Base-by-base conservation (phyloP, 768 basidiomycete species). In the Termitomyces sp. region DNA sequence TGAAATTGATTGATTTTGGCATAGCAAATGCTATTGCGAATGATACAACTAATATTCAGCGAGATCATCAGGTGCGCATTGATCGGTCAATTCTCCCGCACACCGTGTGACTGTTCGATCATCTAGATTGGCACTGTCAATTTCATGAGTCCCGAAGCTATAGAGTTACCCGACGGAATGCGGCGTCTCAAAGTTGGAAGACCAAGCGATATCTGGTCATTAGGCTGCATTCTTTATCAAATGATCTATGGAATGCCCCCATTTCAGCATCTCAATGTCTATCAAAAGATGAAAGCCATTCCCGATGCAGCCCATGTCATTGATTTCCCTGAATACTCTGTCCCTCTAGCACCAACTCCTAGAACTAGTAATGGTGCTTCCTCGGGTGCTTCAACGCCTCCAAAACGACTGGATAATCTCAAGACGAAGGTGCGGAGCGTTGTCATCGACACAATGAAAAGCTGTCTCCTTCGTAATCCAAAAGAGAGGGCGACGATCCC, bases 1-100 rank as follows among this genome's bases (percentile, higher is more conserved):
- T 99, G 57, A 99, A 99, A 80, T 76, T 99, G 61, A 99, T 99
- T 63, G 96, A 99, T 70, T 99, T 99, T 67, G 96, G 96, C n/a
- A 99, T 99, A 66, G 95, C 96, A 14, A 98, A 98, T 68, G 95
- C 95, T 9, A 96, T 99, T 63, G 94, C 95, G 18, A 98, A 95
- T 67, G 96, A 99, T 65, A 99, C 96, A 2, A 98, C 96, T 2
- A 98, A 99, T 66, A 98, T 98, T 57, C 94, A 96, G 63, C 81
- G 96, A 57, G 96, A 99, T 64, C 91, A 93, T 67, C 94, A 95
- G 82, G 93, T 92, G 64, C 30, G 73, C 42, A 54, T 36, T 43
- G 24, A 14, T 24, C 38, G 7, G 30, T 42, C 24, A 24, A 24
- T 33, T 33, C 3, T 30, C 18, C 4, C 4, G 32, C 53, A 20